Base-by-base conservation (phyloP, 176 grass and related monocot genomes). In the Musa itinerans region DNA sequence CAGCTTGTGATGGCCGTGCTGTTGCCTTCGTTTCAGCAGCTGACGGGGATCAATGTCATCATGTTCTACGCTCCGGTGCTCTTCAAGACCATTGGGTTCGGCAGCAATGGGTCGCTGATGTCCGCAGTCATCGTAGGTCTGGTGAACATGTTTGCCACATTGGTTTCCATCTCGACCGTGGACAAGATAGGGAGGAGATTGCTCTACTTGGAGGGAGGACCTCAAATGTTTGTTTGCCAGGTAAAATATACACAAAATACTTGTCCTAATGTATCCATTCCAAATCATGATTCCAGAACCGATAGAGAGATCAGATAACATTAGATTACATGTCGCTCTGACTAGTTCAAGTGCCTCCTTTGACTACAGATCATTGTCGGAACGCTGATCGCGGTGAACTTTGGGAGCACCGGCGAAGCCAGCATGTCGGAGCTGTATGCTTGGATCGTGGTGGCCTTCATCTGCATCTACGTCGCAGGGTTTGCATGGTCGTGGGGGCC, bases 1-100 rank as follows among this genome's bases (percentile, higher is more conserved):
- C 71, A 74, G 21, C 71, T 74, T 9, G 71, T 8, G 3, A 74
- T 74, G 71, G 51, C 71, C 13, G 16, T 74, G 2, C 52, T 74
- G 11, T 16, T 74, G 52, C 53, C 71, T 9, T 9, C 53, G 1
- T 56, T 74, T 3, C 71, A 74, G 71, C 71, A 74, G 71, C 53
- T 74, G 8, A 74, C 71, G 24, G 71, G 71, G 12, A 74, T 74
- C 71, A 74, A 74, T 1, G 71, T 74, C 11, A 74, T 74, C 51
- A 74, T 74, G 71, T 74, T 74, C 71, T 74, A 55, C 53, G 71
- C 71, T 74, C 71, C 71, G 3, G 71, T 74, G 9, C 71, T 74
- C 15, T 74, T 74, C 72, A 74, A 74, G 53, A 57, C 53, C 24
- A 74, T 74, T 17, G 72, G 72, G 27, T 57, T 74, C 20, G 72